phyloP scores from a whole-genome alignment of 2,329 filamentous ascomycete species.

The Calycina herbarum region DNA sequence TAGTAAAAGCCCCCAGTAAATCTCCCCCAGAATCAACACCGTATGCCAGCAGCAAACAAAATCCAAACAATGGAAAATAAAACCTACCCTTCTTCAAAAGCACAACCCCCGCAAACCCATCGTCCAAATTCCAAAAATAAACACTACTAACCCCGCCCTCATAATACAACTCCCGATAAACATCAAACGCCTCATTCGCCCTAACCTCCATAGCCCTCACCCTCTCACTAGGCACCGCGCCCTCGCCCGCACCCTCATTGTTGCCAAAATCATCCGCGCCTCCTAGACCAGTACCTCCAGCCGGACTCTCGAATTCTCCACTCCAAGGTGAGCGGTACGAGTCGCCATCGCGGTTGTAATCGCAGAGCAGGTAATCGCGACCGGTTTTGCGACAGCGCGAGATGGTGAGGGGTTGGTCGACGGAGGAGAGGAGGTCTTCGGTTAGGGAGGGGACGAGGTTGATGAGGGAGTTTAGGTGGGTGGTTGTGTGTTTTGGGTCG shows the following conservation, averaged over 20 bases:
- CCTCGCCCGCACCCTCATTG: constrained; percentile 67
- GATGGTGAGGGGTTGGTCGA: constrained; percentile 90
- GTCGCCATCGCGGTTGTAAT: constrained; percentile 99
- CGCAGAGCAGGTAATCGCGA: constrained; percentile 95
- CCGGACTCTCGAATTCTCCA: constrained; percentile 93
- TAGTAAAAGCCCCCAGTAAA: neutral
- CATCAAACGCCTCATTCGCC: constrained; percentile 94
- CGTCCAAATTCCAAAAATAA: constrained; percentile 97
- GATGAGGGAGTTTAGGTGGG: constrained; percentile 88
- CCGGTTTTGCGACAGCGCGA: constrained; percentile 84
- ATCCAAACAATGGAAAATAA: constrained; percentile 1
- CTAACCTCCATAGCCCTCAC: constrained; percentile 91
- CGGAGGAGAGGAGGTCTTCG: constrained; percentile 95
- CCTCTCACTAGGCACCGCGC: constrained; percentile 83
- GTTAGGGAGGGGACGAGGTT: constrained; percentile 85
- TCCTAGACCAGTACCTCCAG: constrained; percentile 62
- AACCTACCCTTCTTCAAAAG: constrained; percentile 85
- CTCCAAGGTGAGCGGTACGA: constrained; percentile 98
- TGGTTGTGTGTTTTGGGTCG: constrained; percentile 87
- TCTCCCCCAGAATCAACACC: neutral
- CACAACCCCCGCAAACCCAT: constrained; percentile 95
- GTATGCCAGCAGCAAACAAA: constrained; percentile 3
- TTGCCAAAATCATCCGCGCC: constrained; percentile 51
- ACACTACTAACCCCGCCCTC: constrained; percentile 95
- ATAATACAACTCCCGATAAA: constrained; percentile 95